Conservation (phyloP, 257 asterid genomes). For the Dorcoceras hygrometricum region DNA sequence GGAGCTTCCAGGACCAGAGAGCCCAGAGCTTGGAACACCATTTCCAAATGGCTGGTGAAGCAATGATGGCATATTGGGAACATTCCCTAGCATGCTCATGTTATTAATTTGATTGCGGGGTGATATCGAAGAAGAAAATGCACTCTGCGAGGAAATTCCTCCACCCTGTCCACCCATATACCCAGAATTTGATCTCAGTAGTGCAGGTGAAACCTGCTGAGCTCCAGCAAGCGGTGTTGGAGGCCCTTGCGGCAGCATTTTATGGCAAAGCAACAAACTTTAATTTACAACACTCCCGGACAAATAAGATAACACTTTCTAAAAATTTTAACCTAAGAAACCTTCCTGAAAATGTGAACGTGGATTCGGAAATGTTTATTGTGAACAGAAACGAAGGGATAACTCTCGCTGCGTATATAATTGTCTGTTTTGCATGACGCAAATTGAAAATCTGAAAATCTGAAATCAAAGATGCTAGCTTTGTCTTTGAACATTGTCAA, state of each 20-base stretch:
- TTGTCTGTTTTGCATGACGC: conserved; percentile 19
- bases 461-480: conserved; percentile 20
- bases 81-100: conserved; percentile 69
- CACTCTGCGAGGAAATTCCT: conserved; percentile 60
- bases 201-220: conserved; percentile 57
- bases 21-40: conserved; percentile 60
- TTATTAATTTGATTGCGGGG: conserved; percentile 62
- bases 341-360: conserved; percentile 15
- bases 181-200: conserved; percentile 74
- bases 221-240: conserved; percentile 63
- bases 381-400: conserved; percentile 20
- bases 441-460: conserved; percentile 22
- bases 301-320: conserved; percentile 22
- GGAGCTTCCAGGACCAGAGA: conserved; percentile 59
- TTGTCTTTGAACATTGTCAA: conserved; percentile 28
- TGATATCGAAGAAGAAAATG: conserved; percentile 62
- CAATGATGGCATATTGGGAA: conserved; percentile 58
- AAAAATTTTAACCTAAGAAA: conserved; percentile 27
- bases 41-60: conserved; percentile 74
- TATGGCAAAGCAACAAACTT: conserved; percentile 22
- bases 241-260: conserved; percentile 84
- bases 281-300: conserved; percentile 22
- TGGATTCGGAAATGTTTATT: conserved; percentile 19
- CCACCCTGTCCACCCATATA: conserved; percentile 79
- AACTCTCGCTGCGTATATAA: conserved; percentile 20